These are phyloP conservation scores for Suillus luteus DNA, from an alignment of 768 basidiomycete species.

Conservation along the genomic window DNA sequence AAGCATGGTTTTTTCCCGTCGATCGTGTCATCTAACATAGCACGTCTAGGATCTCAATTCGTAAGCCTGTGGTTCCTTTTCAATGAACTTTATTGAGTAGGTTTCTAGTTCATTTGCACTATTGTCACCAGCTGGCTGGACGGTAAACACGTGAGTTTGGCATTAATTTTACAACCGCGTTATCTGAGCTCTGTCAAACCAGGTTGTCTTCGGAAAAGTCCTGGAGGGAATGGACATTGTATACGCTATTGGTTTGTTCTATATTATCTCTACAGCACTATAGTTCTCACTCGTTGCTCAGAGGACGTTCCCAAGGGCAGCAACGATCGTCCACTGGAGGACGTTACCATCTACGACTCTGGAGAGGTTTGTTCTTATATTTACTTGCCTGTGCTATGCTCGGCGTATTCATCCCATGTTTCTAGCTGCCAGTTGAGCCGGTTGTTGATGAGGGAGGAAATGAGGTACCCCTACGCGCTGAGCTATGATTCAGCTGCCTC, in stretches of 20 bases:
- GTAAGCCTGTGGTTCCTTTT: slow-evolving; percentile 43
- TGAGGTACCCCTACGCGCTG: slow-evolving; percentile 92
- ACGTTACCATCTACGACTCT: slow-evolving; percentile 78
- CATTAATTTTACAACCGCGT: background rate
- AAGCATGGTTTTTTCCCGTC: slow-evolving; percentile 16
- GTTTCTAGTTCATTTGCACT: slow-evolving; percentile 85
- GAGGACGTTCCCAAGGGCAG: slow-evolving; percentile 73
- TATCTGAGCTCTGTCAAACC: slow-evolving; percentile 18
- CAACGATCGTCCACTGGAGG: slow-evolving; percentile 72
- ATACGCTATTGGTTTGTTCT: slow-evolving; percentile 61
- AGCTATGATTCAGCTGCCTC: slow-evolving; percentile 70
- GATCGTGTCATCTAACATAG: slow-evolving; percentile 15
- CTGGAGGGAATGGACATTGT: slow-evolving; percentile 93
- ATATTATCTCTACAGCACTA: background rate
- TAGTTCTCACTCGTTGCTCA: slow-evolving; percentile 34
- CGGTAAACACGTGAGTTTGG: slow-evolving; percentile 70
- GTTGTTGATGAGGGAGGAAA: slow-evolving; percentile 66
- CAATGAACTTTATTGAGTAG: background rate
- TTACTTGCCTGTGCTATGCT: slow-evolving; percentile 20
- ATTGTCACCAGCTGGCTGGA: slow-evolving; percentile 88
- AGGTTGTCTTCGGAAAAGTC: slow-evolving; percentile 94
- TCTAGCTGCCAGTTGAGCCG: slow-evolving; percentile 55
- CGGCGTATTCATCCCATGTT: slow-evolving; percentile 10
- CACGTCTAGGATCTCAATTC: slow-evolving; percentile 76
- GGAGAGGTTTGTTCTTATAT: slow-evolving; percentile 70